Conservation (phyloP, 2,329 filamentous ascomycete species). For the Aureobasidium sp. region DNA sequence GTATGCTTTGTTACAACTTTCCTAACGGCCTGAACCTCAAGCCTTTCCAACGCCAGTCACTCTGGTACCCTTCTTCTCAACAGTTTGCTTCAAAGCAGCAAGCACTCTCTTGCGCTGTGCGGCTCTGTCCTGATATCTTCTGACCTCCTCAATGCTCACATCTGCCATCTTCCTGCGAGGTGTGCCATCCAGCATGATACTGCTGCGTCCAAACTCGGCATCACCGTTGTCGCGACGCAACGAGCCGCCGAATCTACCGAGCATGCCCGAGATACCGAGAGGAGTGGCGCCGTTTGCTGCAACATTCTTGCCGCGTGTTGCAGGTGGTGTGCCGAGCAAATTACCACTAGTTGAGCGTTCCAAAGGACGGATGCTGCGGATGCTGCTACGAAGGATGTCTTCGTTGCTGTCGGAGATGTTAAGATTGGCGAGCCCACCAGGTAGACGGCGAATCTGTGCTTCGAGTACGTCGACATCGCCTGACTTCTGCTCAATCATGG, state of each 20-base stretch:
- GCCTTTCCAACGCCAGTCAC: constrained; percentile 4
- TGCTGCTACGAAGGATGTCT: constrained; percentile 27
- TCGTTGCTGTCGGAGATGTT: constrained; percentile 25
- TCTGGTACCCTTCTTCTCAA: constrained; percentile 19
- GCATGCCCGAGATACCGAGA: constrained; percentile 31
- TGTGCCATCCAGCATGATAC: constrained; percentile 23
- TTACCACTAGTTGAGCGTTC: constrained; percentile 23
- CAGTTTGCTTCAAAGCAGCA: constrained; percentile 29
- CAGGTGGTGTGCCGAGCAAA: constrained; percentile 33
- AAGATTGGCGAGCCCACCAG: constrained; percentile 26
- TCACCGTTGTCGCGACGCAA: constrained; percentile 22
- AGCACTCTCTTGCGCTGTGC: constrained; percentile 34
- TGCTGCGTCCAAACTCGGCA: constrained; percentile 11
- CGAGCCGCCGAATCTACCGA: constrained; percentile 20
- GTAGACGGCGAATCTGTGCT: constrained; percentile 69
- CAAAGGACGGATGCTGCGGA: constrained; percentile 25
- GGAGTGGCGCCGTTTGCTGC: constrained; percentile 26
- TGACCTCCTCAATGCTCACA: constrained; percentile 36
- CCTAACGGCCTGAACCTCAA: neutral
- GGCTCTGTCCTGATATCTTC: constrained; percentile 29
- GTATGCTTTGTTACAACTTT: neutral
- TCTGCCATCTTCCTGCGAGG: constrained; percentile 33
- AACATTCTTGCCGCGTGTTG: constrained; percentile 22
- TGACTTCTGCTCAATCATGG: constrained; percentile 83
- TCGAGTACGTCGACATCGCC: constrained; percentile 88